phyloP scores from a whole-genome alignment of 208 protist genomes.

The Wallacemonas sp. region DNA sequence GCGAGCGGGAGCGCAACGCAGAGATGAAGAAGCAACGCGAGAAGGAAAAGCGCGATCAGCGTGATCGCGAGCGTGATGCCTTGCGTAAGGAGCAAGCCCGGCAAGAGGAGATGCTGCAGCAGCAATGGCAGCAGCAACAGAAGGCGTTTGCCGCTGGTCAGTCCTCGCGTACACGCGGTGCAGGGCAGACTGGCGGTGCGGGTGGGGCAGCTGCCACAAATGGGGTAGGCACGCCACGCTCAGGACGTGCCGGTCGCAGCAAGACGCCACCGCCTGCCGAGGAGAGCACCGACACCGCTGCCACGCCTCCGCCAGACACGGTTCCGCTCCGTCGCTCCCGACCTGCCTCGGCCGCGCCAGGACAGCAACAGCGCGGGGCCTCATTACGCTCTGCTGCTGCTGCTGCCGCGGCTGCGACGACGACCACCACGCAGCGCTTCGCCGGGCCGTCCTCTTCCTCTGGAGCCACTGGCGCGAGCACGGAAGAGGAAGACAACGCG shows the following conservation, averaged over 20 bases:
- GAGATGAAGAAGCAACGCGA: constrained; percentile 45
- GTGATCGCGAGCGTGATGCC: constrained; percentile 49
- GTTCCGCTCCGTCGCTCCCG: not conserved
- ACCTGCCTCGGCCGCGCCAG: not conserved
- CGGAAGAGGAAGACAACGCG: not conserved
- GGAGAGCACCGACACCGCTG: not conserved
- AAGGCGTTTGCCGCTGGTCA: constrained; percentile 9
- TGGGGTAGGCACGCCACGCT: constrained; percentile 1
- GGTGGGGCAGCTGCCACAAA: not conserved
- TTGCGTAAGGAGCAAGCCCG: constrained; percentile 49
- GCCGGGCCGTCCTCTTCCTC: no score
- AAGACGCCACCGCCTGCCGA: constrained; percentile 1
- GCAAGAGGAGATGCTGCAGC: constrained; percentile 45
- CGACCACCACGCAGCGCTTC: not conserved
- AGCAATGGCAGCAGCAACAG: constrained; percentile 51
- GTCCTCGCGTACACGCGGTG: constrained; percentile 4
- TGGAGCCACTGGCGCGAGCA: no score
- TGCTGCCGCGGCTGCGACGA: not conserved
- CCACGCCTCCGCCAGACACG: not conserved
- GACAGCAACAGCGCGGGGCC: not conserved
- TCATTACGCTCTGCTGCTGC: not conserved
- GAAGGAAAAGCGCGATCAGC: constrained; percentile 42
- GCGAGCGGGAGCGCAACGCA: constrained; percentile 65
- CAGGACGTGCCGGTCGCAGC: not conserved
- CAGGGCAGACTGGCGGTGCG: constrained; percentile 20